Conservation (phyloP, 1,284 basidiomycete genomes). For the Apiotrichum brassicae region DNA sequence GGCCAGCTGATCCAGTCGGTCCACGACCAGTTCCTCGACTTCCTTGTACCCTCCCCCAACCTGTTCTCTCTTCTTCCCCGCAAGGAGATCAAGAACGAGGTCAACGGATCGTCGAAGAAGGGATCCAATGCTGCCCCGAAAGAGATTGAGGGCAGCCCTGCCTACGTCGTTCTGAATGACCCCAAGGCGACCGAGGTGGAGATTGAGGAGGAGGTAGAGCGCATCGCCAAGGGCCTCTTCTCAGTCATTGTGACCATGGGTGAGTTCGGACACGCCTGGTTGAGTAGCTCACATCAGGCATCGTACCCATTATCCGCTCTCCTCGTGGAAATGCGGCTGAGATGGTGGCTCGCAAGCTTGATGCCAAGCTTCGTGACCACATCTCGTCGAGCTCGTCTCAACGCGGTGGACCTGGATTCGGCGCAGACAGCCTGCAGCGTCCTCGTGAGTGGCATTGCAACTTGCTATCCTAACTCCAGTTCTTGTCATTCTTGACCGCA, state of each 20-base stretch:
- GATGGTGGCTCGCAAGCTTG: constrained; percentile 94
- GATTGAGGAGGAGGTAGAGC: constrained; percentile 89
- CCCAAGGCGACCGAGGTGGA: constrained; percentile 81
- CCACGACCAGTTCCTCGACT: constrained; percentile 93
- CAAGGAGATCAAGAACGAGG: constrained; percentile 30
- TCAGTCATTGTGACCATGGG: constrained; percentile 89
- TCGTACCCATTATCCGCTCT: constrained; percentile 89
- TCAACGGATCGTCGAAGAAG: constrained; percentile 23
- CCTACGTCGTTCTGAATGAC: constrained; percentile 86
- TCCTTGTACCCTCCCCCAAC: constrained; percentile 88
- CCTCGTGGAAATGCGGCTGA: constrained; percentile 96
- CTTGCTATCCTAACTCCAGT: constrained; percentile 52
- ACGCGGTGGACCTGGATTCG: constrained; percentile 53
- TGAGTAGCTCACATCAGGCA: constrained; percentile 53
- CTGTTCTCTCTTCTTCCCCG: constrained; percentile 80
- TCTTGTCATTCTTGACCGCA: constrained; percentile 87
- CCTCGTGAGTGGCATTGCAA: constrained; percentile 57
- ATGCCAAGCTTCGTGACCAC: constrained; percentile 86
- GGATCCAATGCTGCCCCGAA: constrained; percentile 23
- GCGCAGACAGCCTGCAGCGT: constrained; percentile 63
- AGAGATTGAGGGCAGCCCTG: constrained; percentile 45
- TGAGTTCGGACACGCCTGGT: constrained; percentile 44
- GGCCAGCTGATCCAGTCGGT: constrained; percentile 73
- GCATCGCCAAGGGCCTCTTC: constrained; percentile 84
- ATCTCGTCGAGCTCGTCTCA: constrained; percentile 65